Percentiles rank a stretch among this genome's conserved stretches.
These are phyloP conservation scores for Trichoderma gracile DNA, from an alignment of 2,329 filamentous ascomycete genomes.

Conservation along the genomic window DNA sequence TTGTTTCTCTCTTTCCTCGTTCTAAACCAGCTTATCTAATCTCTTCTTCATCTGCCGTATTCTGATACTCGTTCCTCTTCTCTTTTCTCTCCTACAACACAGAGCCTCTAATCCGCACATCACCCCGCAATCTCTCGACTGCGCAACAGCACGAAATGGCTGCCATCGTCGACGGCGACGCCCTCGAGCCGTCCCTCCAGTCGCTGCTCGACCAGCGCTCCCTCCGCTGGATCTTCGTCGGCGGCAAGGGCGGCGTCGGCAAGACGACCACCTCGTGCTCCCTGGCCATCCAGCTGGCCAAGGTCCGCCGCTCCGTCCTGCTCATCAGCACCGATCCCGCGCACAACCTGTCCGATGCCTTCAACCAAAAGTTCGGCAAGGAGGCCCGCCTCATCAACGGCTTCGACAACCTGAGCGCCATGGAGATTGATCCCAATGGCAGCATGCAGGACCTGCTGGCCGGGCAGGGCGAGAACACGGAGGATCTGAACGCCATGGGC, in stretches of 20 bases:
- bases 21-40: neutral
- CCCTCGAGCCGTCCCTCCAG: slow-evolving; percentile 89
- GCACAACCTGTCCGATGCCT: slow-evolving; percentile 96
- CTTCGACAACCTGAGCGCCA: slow-evolving; percentile 90
- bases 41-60: neutral
- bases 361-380: slow-evolving; percentile 99
- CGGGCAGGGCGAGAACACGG: slow-evolving; percentile 63
- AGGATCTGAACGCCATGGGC: slow-evolving; percentile 65
- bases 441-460: slow-evolving; percentile 94
- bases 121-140: neutral
- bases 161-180: slow-evolving; percentile 58
- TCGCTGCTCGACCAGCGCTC: slow-evolving; percentile 93
- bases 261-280: slow-evolving; percentile 99
- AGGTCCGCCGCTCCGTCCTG: slow-evolving; percentile 90
- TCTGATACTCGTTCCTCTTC: neutral
- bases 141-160: slow-evolving; percentile 40
- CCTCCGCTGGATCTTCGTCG: slow-evolving; percentile 98
- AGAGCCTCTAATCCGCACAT: neutral
- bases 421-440: slow-evolving; percentile 99
- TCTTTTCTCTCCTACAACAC: neutral
- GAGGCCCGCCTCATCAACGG: slow-evolving; percentile 91
- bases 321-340: slow-evolving; percentile 98
- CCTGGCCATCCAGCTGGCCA: slow-evolving; percentile 94
- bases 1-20: neutral
- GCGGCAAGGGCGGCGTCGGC: slow-evolving; percentile 96